Evolutionary conservation across 2,329 filamentous ascomycete species (phyloP).

Genomic region (Purpureocillium lavendulum): DNA sequence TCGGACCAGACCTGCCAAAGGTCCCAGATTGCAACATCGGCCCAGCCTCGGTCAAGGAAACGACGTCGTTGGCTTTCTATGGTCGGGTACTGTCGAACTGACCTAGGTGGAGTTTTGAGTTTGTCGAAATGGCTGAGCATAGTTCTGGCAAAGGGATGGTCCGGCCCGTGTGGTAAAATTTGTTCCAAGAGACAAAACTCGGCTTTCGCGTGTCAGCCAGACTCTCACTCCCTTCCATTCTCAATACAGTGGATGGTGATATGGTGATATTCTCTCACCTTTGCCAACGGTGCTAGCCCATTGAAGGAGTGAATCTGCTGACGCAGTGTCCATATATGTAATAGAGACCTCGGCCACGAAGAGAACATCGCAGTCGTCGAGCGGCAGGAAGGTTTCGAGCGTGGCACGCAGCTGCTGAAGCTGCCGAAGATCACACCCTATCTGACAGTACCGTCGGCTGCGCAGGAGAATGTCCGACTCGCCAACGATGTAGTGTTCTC

Average conservation of each 20-base stretch:
- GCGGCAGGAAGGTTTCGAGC: slow-evolving; percentile 49
- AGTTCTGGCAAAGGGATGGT: slow-evolving; percentile 76
- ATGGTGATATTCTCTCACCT: slow-evolving; percentile 40
- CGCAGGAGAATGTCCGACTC: slow-evolving; percentile 30
- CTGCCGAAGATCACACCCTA: slow-evolving; percentile 75
- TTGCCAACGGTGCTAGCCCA: slow-evolving; percentile 69
- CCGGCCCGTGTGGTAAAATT: slow-evolving; percentile 66
- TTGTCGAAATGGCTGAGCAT: slow-evolving; percentile 83
- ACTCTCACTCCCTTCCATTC: too few relatives aligned
- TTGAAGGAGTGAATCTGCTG: slow-evolving; percentile 63
- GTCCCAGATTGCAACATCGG: slow-evolving; percentile 50
- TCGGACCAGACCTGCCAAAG: slow-evolving; percentile 81
- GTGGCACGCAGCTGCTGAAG: slow-evolving; percentile 50
- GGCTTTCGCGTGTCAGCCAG: slow-evolving; percentile 32
- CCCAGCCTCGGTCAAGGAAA: slow-evolving; percentile 64
- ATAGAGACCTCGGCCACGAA: slow-evolving; percentile 87
- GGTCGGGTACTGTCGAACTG: slow-evolving; percentile 61
- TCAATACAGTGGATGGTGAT: too few relatives aligned
- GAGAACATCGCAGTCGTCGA: slow-evolving; percentile 54
- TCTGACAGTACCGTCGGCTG: slow-evolving; percentile 65
- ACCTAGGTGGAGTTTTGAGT: slow-evolving; percentile 68
- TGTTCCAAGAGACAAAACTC: slow-evolving; percentile 85
- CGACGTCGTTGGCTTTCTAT: slow-evolving; percentile 57
- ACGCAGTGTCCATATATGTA: slow-evolving; percentile 74
- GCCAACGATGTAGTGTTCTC: slow-evolving; percentile 19